A percentile compares a stretch with the other conserved stretches of the same genome.
Conservation (phyloP, 2,329 filamentous ascomycete species). For the Emmonsiellopsis sp. region DNA sequence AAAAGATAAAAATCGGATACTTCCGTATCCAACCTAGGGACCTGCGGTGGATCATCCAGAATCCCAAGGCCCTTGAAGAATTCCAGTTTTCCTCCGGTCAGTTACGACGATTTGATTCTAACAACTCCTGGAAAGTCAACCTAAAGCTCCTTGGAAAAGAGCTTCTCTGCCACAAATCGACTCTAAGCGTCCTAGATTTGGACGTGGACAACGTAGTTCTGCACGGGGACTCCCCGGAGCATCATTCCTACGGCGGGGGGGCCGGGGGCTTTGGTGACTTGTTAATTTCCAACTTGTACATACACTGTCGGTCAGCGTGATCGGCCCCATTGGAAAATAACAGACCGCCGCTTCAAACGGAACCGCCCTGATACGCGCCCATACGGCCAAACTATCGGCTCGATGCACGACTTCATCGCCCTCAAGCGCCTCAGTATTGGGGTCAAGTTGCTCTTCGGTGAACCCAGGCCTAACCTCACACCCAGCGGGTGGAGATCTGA, state of each 20-base stretch:
- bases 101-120: neutral
- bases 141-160: neutral
- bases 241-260: neutral
- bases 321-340: neutral
- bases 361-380: neutral
- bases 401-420: slow-evolving; percentile 13
- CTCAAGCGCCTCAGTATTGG: slow-evolving; percentile 14
- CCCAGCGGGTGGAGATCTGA: neutral
- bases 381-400: slow-evolving; percentile 5
- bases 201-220: neutral
- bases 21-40: neutral
- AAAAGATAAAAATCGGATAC: neutral
- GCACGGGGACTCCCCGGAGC: neutral
- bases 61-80: neutral
- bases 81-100: neutral
- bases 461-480: slow-evolving; percentile 5
- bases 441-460: slow-evolving; percentile 12
- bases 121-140: neutral
- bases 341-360: neutral
- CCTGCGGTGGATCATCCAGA: neutral
- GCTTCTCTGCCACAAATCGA: neutral
- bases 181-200: neutral
- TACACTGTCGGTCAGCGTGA: too few relatives aligned
- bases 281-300: too few relatives aligned
- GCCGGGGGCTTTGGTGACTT: neutral